These are phyloP conservation scores for Zymoseptoria crescenta DNA, from an alignment of 2,329 filamentous ascomycete species.

Conservation along the genomic window DNA sequence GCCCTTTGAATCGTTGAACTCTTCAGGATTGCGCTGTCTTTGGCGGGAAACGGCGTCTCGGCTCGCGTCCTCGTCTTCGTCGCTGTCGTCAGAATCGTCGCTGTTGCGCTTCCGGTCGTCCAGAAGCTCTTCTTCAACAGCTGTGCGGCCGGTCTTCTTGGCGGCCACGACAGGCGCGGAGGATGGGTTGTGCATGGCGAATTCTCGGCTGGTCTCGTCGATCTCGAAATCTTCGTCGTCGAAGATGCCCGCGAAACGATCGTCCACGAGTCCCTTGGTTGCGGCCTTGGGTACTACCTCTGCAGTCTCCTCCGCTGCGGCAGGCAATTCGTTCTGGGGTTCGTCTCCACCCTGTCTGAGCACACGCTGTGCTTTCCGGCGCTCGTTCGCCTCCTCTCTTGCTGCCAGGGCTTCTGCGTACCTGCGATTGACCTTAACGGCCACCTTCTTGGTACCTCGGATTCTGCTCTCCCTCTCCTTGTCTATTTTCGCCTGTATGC, in stretches of 20 bases:
- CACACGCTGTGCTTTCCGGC: slow-evolving; percentile 39
- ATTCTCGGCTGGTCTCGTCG: slow-evolving; percentile 82
- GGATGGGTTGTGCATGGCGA: slow-evolving; percentile 81
- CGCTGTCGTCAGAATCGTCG: slow-evolving; percentile 29
- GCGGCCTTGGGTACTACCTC: slow-evolving; percentile 25
- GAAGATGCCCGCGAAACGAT: slow-evolving; percentile 81
- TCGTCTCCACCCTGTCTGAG: slow-evolving; percentile 55
- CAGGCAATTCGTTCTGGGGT: slow-evolving; percentile 49
- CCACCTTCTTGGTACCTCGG: slow-evolving; percentile 83
- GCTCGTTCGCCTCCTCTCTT: slow-evolving; percentile 59
- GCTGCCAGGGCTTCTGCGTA: slow-evolving; percentile 57
- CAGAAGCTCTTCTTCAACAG: slow-evolving; percentile 53
- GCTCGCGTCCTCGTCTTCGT: slow-evolving; percentile 31
- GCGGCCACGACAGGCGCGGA: slow-evolving; percentile 41
- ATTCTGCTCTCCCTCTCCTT: slow-evolving; percentile 95
- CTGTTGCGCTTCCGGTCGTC: slow-evolving; percentile 33
- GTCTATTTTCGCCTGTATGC: slow-evolving; percentile 88
- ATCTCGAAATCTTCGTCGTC: slow-evolving; percentile 89
- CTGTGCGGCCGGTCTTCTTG: slow-evolving; percentile 39
- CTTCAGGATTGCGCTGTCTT: slow-evolving; percentile 32
- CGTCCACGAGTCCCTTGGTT: slow-evolving; percentile 55
- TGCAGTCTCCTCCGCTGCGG: slow-evolving; percentile 29
- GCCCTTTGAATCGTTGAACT: slow-evolving; percentile 30
- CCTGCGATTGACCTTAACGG: slow-evolving; percentile 78
- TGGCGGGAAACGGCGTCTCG: slow-evolving; percentile 29